A percentile compares a stretch with the other conserved stretches of the same genome.
Conservation (phyloP, 148 eudicot species). For the Talinum fruticosum region DNA sequence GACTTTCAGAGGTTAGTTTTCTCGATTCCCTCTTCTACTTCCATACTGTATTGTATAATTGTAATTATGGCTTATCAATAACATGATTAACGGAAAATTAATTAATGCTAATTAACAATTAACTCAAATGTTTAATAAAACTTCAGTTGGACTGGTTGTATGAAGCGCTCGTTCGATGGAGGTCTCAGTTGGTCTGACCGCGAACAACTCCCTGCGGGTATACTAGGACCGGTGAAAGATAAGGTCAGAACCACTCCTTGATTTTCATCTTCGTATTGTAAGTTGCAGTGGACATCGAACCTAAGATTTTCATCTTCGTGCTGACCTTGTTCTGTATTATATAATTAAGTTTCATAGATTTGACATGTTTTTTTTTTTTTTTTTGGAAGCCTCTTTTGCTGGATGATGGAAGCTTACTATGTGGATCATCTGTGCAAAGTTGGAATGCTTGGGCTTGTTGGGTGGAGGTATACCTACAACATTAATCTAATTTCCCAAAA, state of each 20-base stretch:
- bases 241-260: constrained; percentile 33
- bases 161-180: constrained; percentile 66
- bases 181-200: constrained; percentile 64
- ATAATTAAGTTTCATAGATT: no score
- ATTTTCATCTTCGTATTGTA: no score
- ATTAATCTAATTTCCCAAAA: not conserved
- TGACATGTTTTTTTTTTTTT: no score
- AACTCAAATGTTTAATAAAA: not conserved
- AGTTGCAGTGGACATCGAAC: no score
- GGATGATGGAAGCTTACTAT: constrained; percentile 55
- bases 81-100: no score
- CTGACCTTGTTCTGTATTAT: no score
- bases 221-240: constrained; percentile 71
- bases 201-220: constrained; percentile 80
- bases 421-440: constrained; percentile 79
- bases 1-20: constrained; percentile 62
- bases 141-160: constrained; percentile 80
- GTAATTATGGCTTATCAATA: no score
- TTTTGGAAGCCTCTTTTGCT: constrained; percentile 58
- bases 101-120: no score
- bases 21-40: not conserved
- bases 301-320: not conserved
- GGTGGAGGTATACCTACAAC: constrained; percentile 50
- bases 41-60: not conserved
- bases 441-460: constrained; percentile 89